Base-by-base conservation (phyloP, 805 yeast species). In the Cyberlindnera mrakii region DNA sequence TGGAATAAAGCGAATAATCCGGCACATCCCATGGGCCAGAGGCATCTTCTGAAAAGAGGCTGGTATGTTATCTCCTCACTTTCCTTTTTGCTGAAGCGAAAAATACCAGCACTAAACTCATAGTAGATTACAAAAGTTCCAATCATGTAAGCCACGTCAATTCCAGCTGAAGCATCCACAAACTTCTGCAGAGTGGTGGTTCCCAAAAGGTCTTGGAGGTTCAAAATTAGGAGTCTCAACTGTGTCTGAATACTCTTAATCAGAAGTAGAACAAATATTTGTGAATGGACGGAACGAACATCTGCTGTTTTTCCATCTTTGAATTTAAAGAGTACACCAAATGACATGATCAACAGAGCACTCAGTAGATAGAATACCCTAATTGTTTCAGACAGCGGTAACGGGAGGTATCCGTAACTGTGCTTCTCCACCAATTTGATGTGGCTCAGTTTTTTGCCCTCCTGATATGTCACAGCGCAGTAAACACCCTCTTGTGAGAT, bases 381-480 rank as follows among this genome's bases (percentile, higher is more conserved):
- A 14, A 41, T 19, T 3, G 5, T 23, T 16, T 27, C 40, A 47
- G 37, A 37, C 39, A 7, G 30, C 18, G 20, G 18, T 17, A 48
- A n/a, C 1, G 45, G 34, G 15, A 16, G 19, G 10, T 34, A 23
- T 1, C 54, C 54, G 23, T 40, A 48, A 34, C 35, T 38, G 20
- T 48, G 52, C 13, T 6, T 17, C 30, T 42, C 46, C 8, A 36
- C 33, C 7, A 36, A 25, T 15, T 35, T 17, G 15, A 48, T 16
- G 2, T 44, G 48, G 6, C 15, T 23, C 13, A 48, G 29, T 9
- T 23, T 17, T 7, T 35, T 33, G 20, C 33, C 52, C n/a, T 48
- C 49, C 35, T 51, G 52, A 30, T 43, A 45, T 7, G 39, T 43
- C 13, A 43, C 38, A 4, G 37, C 43, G 39, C 52, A 51, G 34